Evolutionary conservation across 1,139 yeast genomes (phyloP), one percentile per base, ranked within the genome.

Genomic region (Taphrina deformans): DNA sequence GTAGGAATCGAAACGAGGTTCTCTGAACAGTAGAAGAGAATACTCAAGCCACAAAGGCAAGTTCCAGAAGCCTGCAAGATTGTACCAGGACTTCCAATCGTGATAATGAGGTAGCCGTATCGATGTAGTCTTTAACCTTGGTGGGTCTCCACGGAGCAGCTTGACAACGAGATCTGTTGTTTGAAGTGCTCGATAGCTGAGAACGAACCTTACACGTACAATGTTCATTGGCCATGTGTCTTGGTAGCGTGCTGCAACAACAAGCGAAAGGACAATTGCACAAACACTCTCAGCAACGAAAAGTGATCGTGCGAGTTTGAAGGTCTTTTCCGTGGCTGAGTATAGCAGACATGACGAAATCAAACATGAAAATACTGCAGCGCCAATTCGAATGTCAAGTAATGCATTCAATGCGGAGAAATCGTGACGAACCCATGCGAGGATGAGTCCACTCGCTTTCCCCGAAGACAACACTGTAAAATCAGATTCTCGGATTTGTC

Each of bases 1-100:
- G 44, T 26, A 51, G 7, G 55, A 51, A 18, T 51, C 55, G 10
- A 31, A 31, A 1, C 55, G 55, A 1, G 55, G 55, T 18, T 51
- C 55, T 10, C 55, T 33, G 14, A 51, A 51, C 16, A 31, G 26
- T n/a, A 51, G 29, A 26, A 51, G 4, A 21, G 55, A 6, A 21
- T 51, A 51, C 26, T 51, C 55, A 6, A 51, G n/a, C 44, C 55
- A 31, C n/a, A 7, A 12, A 5, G 55, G 55, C 12, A 18, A 16
- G 7, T 33, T 12, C 55, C 55, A 51, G 26, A 12, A 31, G 5
- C 21, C 21, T 18, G 2, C 27, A 2, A 51, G 41, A 51, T 33
- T 18, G 35, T 27, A 51, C 27, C 10, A 7, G 4, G 24, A 16
- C 1, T 16, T 51, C 40, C 29, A 33, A 2, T 44, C 55, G 12